phyloP scores from a whole-genome alignment of 2,329 filamentous ascomycete species.

The Aspergillus fumigatus region DNA sequence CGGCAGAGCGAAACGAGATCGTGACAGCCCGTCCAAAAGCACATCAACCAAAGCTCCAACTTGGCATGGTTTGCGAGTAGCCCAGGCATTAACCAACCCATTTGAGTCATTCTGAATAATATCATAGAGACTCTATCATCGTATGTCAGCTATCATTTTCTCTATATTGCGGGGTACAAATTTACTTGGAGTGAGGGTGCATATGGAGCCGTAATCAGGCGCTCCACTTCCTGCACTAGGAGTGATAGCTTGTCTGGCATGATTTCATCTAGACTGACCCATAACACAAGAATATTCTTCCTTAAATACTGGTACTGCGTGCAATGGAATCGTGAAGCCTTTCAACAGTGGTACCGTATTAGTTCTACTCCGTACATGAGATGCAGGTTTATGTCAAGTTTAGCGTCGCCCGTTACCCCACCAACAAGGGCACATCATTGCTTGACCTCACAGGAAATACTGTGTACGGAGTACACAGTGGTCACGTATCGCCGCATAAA shows the following conservation, averaged over 20 bases:
- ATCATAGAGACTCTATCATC: slow-evolving; percentile 26
- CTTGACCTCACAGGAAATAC: too few relatives aligned
- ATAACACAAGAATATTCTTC: not conserved
- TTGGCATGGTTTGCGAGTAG: slow-evolving; percentile 47
- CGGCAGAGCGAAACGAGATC: slow-evolving; percentile 48
- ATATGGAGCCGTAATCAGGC: slow-evolving; percentile 47
- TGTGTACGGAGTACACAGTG: too few relatives aligned
- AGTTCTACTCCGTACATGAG: not conserved
- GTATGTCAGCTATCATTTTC: slow-evolving; percentile 4
- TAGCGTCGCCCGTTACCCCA: slow-evolving; percentile 14
- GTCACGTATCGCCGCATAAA: too few relatives aligned
- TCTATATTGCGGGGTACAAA: slow-evolving; percentile 1
- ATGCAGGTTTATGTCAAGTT: slow-evolving; percentile 5
- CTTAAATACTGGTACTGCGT: not conserved
- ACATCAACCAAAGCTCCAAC: slow-evolving; percentile 42
- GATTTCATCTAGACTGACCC: not conserved
- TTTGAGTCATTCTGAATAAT: slow-evolving; percentile 26
- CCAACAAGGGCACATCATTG: slow-evolving; percentile 6
- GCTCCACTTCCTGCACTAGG: slow-evolving; percentile 42
- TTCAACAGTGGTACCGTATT: too few relatives aligned
- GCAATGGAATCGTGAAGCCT: not conserved
- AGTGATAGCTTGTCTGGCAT: slow-evolving; percentile 23
- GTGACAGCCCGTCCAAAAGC: slow-evolving; percentile 47
- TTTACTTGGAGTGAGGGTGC: slow-evolving; percentile 48
- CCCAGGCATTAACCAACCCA: slow-evolving; percentile 42